These are phyloP conservation scores for Pseudogymnoascus sp. DNA, from an alignment of 2,329 filamentous ascomycete species.

Conservation along the genomic window DNA sequence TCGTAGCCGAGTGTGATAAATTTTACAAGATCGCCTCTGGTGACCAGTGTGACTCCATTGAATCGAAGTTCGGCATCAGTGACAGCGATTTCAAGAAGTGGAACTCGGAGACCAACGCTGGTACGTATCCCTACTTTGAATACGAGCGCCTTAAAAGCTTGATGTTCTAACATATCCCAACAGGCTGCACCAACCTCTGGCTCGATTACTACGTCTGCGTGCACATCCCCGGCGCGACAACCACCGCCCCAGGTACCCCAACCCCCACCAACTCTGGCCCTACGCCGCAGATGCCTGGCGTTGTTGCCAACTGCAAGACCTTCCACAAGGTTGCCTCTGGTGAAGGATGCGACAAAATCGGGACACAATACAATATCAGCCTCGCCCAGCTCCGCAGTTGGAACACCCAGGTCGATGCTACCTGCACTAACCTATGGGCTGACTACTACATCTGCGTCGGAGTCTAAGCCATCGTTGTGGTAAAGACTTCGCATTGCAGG, in stretches of 20 bases:
- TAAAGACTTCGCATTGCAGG: too few relatives aligned
- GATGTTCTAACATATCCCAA: background rate
- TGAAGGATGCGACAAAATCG: constrained; percentile 27
- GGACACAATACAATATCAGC: constrained; percentile 24
- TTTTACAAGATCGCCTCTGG: constrained; percentile 6
- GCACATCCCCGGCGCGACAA: background rate
- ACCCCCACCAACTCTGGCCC: background rate
- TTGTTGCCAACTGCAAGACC: background rate
- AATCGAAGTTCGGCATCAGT: background rate
- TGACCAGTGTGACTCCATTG: background rate
- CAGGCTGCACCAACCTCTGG: constrained; percentile 19
- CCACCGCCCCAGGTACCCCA: background rate
- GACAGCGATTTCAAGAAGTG: constrained; percentile 1
- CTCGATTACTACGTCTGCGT: constrained; percentile 7
- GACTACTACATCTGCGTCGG: constrained; percentile 33
- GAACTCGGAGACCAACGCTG: background rate
- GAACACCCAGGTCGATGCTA: constrained; percentile 29
- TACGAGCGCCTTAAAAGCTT: too few relatives aligned
- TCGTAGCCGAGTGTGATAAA: background rate
- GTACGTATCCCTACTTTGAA: background rate
- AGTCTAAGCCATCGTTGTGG: background rate
- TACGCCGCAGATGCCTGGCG: background rate
- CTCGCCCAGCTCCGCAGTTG: constrained; percentile 27
- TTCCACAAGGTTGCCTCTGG: constrained; percentile 13
- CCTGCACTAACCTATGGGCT: constrained; percentile 34